Base-by-base conservation (phyloP, 2,329 filamentous ascomycete genomes). In the Pseudodiploospora longispora region DNA sequence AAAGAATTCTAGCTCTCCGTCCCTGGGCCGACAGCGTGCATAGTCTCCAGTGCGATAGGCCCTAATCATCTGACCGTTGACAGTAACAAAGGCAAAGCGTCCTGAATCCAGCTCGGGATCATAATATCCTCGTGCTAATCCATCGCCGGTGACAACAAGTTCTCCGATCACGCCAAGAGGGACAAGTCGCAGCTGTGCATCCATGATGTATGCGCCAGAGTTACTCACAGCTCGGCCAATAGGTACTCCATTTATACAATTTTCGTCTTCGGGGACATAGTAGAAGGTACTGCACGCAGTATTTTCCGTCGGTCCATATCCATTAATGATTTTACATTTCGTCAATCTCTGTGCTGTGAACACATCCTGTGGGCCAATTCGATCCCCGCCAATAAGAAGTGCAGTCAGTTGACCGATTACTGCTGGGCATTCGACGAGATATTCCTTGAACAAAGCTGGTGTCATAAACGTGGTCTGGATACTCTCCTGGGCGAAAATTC, bases 291-390 rank as follows among this genome's bases (percentile, higher is more conserved):
- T 53, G 9, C 52, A 38, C 8, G 51, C 42, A 1, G 42, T 42
- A 37, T 52, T 52, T 39, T 56, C 53, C 3, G 53, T 53, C 5
- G 52, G 53, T 4, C 53, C 54, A 37, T 55, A 53, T 8, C 19
- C 50, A 27, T 43, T 49, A 27, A 35, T 27, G 12, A 43, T n/a
- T 7, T 38, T n/a, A 10, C 12, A 36, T 30, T 38, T 38, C 6
- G 35, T 38, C 12, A 43, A 30, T 10, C 10, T 10, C n/a, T 29
- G 36, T 12, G 31, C 35, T 4, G n/a, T 30, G 4, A 30, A 27
- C 30, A 38, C 12, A 29, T 43, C 42, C 6, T 43, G 30, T 33
- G 36, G 9, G 10, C 39, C 42, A 34, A 31, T 27, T 27, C 35
- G 29, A 10, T 39, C 42, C 5, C 42, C 42, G 4, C n/a, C 31